Evolutionary conservation across 768 basidiomycete species (phyloP), one percentile per base, ranked within the genome.

Genomic region (Phlegmacium glaucopus): DNA sequence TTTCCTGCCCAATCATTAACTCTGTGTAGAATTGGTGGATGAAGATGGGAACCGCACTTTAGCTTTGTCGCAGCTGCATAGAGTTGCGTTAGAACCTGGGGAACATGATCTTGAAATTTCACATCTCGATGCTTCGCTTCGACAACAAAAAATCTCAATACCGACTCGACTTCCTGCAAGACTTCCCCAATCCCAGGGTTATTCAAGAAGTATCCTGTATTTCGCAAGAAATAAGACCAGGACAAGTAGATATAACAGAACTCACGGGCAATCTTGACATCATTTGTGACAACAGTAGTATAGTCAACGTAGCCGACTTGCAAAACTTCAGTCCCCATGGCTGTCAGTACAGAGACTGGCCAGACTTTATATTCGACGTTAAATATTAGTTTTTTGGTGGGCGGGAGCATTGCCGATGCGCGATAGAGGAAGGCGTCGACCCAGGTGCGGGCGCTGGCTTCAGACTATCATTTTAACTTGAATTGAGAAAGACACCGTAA

Each of bases 391-490:
- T 37, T 39, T 36, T 53, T 52, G n/a, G 48, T 42, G 27, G 47
- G 28, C 37, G 54, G 44, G 36, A 62, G 42, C 61, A 62, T 60
- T 22, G 59, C 61, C 47, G 59, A 58, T 34, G 47, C 56, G 27
- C 61, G 58, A 41, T 47, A 60, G 46, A 61, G 43, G 51, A 61
- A 56, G 28, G 45, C 46, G 41, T 51, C 45, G 17, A 55, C 46
- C 58, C 56, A 60, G 35, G 52, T 36, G 6, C 58, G 56, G 27
- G 51, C 49, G 50, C 54, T 43, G 42, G 51, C 53, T 52, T 60
- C 58, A 41, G 50, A 52, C 56, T 60, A n/a, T 6, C 32, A 34
- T 11, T 34, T n/a, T n/a, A n/a, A n/a, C n/a, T n/a, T n/a, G n/a
- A n/a, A n/a, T n/a, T n/a, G n/a, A n/a, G n/a, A n/a, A n/a, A n/a